Evolutionary conservation across 805 yeast species (phyloP).

Genomic region (Metschnikowia kofuensis): DNA sequence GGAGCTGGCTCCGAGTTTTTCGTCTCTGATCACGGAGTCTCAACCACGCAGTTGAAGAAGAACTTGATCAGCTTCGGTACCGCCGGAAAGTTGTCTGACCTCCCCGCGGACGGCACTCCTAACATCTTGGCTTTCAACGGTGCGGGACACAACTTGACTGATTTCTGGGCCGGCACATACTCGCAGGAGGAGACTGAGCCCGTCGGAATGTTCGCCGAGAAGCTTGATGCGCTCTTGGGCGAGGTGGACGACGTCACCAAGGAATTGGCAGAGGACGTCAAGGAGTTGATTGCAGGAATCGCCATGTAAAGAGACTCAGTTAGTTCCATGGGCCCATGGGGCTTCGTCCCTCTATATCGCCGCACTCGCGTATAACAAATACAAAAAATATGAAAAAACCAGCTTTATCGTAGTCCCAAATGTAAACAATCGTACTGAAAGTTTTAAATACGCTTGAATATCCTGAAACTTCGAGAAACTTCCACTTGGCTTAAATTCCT

Average conservation of each 20-base stretch:
- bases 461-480: too few relatives aligned
- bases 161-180: conserved; percentile 50
- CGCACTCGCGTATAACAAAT: too few relatives aligned
- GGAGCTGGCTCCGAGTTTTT: conserved; percentile 62
- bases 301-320: conserved; percentile 10
- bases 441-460: too few relatives aligned
- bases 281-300: conserved; percentile 26
- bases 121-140: conserved; percentile 77
- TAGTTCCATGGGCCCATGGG: not conserved
- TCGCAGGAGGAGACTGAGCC: conserved; percentile 15
- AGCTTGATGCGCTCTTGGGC: conserved; percentile 22
- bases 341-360: too few relatives aligned
- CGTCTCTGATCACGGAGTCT: conserved; percentile 48
- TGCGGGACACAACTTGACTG: conserved; percentile 68
- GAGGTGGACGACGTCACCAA: conserved; percentile 19
- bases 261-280: conserved; percentile 23
- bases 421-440: too few relatives aligned
- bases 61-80: conserved; percentile 70
- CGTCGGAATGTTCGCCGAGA: conserved; percentile 13
- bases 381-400: too few relatives aligned
- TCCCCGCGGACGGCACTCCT: conserved; percentile 70
- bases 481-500: too few relatives aligned
- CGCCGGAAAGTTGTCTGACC: conserved; percentile 52
- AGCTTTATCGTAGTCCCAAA: too few relatives aligned
- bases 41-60: conserved; percentile 76